Base-by-base conservation (phyloP, 1,284 basidiomycete species). In the Heimioporus retisporus region DNA sequence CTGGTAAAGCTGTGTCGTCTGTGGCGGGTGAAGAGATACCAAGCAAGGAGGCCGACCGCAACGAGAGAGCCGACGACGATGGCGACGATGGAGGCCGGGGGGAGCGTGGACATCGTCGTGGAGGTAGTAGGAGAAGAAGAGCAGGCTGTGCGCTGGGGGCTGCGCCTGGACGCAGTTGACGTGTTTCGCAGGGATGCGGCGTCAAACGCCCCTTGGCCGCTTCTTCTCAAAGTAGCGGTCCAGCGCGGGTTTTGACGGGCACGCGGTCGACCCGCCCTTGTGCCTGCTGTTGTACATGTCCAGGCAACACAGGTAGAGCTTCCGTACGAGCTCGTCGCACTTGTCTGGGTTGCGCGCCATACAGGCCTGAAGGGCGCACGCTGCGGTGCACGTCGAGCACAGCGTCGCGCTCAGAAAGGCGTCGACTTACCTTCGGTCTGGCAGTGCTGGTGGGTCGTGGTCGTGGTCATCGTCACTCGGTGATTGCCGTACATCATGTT, bases 261-360 rank as follows among this genome's bases (percentile, higher is more conserved):
- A 93, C 0, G 90, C 88, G 0, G 88, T 88, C 7, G 90, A 90
- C 67, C 86, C 81, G 5, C 48, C 63, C 21, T 59, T 46, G 11
- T 80, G 83, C 59, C 82, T 79, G 25, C 71, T 79, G 5, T 84
- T 77, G 74, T 92, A 90, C 83, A 92, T 86, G 46, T 74, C 65
- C 55, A 85, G 53, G 55, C 73, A 77, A 21, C 75, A 74, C 55
- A 1, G 0, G 55, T 77, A 74, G 2, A 74, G 66, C 44, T 79
- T 81, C 55, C 84, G 79, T 40, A 93, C 72, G 18, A 84, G 76
- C 6, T 77, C 72, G 53, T 89, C 81, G 73, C 91, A 93, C 69
- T 85, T 88, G 23, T 91, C 88, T 0, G 89, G 91, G 76, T 92
- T 86, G 70, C 84, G 88, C 66, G 84, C 83, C 25, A 93, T 79